These are phyloP conservation scores for Neoascochyta sp. DNA, from an alignment of 2,329 filamentous ascomycete species.

Conservation along the genomic window DNA sequence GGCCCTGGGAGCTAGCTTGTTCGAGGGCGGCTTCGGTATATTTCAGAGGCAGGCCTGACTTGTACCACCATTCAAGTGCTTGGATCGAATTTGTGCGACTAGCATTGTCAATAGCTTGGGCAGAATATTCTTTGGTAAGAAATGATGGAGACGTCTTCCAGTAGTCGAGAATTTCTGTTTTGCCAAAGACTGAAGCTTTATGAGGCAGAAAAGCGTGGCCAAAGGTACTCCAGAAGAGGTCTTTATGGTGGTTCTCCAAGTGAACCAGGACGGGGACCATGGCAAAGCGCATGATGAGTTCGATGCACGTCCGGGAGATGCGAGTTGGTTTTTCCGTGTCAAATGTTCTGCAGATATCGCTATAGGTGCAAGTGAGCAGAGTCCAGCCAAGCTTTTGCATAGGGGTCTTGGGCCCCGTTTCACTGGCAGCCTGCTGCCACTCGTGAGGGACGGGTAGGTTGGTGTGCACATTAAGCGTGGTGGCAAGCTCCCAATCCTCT, in stretches of 20 bases:
- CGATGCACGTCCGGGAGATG: conserved; percentile 76
- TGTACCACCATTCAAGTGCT: conserved; percentile 88
- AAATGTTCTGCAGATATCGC: conserved; percentile 70
- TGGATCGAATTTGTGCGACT: conserved; percentile 80
- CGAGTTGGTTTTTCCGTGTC: conserved; percentile 67
- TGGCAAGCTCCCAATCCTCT: conserved; percentile 86
- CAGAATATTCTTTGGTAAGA: conserved; percentile 78
- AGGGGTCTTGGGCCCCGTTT: conserved; percentile 65
- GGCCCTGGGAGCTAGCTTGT: conserved; percentile 78
- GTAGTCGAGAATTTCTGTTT: conserved; percentile 81
- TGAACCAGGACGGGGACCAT: conserved; percentile 75
- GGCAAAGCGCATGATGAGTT: conserved; percentile 87
- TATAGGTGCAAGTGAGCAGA: conserved; percentile 68
- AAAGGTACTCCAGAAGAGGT: conserved; percentile 84
- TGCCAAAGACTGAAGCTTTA: conserved; percentile 84
- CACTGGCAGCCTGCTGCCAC: conserved; percentile 63
- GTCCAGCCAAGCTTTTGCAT: conserved; percentile 81
- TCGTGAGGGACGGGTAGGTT: conserved; percentile 68
- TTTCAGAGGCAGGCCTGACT: conserved; percentile 71
- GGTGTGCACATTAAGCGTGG: conserved; percentile 75
- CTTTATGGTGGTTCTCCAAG: conserved; percentile 61
- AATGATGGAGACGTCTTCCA: conserved; percentile 84
- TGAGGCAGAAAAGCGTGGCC: conserved; percentile 77
- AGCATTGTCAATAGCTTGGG: conserved; percentile 81
- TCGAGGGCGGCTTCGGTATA: conserved; percentile 87